A percentile compares a stretch with the other conserved stretches of the same genome.
Evolutionary conservation across 2,329 filamentous ascomycete genomes (phyloP).

Genomic region (Ophiostoma sp.): DNA sequence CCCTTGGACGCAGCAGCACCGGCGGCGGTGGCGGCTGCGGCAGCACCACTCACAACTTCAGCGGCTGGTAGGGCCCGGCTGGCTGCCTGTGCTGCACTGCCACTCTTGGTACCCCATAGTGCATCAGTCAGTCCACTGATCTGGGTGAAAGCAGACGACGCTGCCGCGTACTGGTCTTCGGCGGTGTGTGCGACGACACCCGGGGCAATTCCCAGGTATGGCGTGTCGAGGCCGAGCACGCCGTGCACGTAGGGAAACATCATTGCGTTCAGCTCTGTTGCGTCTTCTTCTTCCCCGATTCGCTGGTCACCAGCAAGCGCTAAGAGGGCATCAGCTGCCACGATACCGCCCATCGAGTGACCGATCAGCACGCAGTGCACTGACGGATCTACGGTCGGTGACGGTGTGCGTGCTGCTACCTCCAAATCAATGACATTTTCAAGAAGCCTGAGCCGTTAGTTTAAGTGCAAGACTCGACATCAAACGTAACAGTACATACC

Average conservation of each 20-base stretch:
- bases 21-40: slow-evolving; percentile 26
- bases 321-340: slow-evolving; percentile 82
- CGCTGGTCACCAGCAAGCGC: slow-evolving; percentile 56
- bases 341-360: slow-evolving; percentile 90
- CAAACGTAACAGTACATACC: slow-evolving; percentile 42
- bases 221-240: slow-evolving; percentile 89
- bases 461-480: neutral
- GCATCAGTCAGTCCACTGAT: slow-evolving; percentile 60
- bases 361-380: slow-evolving; percentile 77
- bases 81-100: slow-evolving; percentile 29
- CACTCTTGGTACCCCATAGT: slow-evolving; percentile 51
- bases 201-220: slow-evolving; percentile 75
- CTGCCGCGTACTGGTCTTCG: slow-evolving; percentile 77
- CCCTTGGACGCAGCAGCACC: neutral
- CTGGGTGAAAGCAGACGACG: slow-evolving; percentile 61
- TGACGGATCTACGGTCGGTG: slow-evolving; percentile 78
- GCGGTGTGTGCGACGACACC: slow-evolving; percentile 81
- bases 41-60: neutral
- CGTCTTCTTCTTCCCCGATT: slow-evolving; percentile 37
- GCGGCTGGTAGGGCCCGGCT: neutral
- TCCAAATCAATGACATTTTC: slow-evolving; percentile 93
- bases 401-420: slow-evolving; percentile 71
- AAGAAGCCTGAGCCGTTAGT: slow-evolving; percentile 56
- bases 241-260: slow-evolving; percentile 94
- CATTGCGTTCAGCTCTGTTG: slow-evolving; percentile 51